A percentile compares a stretch with the other conserved stretches of the same genome.
These are phyloP conservation scores for Sophora flavescens DNA, from an alignment of 306 rosid genomes.

Conservation along the genomic window DNA sequence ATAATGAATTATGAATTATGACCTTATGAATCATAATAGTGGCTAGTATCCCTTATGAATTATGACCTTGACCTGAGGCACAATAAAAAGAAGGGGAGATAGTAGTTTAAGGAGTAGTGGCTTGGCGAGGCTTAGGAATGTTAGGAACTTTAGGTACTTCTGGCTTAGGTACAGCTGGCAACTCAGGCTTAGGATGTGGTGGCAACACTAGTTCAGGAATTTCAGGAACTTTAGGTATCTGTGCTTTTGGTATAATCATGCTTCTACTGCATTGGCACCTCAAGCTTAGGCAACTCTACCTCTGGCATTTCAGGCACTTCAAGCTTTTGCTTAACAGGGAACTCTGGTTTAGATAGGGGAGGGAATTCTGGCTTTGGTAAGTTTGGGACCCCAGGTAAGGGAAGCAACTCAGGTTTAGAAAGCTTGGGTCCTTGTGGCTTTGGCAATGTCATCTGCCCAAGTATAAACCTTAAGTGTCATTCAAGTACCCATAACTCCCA, in stretches of 20 bases:
- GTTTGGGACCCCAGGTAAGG: neutral
- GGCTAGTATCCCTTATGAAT: too few relatives aligned
- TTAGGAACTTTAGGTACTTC: constrained; percentile 25
- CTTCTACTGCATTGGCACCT: neutral
- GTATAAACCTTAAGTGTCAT: too few relatives aligned
- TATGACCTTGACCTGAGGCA: neutral
- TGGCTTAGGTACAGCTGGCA: neutral
- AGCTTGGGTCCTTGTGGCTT: constrained; percentile 4
- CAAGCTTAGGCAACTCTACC: neutral
- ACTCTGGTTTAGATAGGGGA: neutral
- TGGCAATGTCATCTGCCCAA: constrained; percentile 25
- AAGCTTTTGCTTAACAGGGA: too few relatives aligned
- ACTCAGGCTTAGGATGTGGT: too few relatives aligned
- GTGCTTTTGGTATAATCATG: neutral
- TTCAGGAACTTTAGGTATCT: neutral
- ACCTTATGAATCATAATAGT: too few relatives aligned
- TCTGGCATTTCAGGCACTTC: neutral
- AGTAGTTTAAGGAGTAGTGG: constrained; percentile 20
- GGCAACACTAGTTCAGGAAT: neutral
- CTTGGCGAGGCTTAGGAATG: constrained; percentile 18
- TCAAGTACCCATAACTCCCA: too few relatives aligned
- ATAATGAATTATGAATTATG: too few relatives aligned
- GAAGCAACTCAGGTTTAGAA: neutral
- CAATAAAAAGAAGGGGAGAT: neutral
- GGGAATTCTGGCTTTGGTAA: constrained; percentile 6